phyloP scores from a whole-genome alignment of 805 yeast species.

The Metschnikowia lunata region DNA sequence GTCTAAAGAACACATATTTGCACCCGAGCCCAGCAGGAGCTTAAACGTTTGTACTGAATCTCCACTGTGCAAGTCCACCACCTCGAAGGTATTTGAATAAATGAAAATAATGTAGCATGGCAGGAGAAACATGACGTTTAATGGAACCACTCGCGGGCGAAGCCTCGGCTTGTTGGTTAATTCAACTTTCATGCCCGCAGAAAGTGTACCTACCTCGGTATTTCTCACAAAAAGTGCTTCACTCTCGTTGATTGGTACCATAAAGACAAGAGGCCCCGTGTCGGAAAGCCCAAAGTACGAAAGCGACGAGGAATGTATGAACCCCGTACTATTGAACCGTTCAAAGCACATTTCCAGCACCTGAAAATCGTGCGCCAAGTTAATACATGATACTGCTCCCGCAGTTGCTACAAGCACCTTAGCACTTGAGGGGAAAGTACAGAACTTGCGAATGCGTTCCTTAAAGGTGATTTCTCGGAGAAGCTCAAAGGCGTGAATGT shows the following conservation, averaged over 20 bases:
- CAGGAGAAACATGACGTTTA: conserved; percentile 21
- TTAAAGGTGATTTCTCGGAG: conserved; percentile 21
- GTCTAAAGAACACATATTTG: conserved; percentile 17
- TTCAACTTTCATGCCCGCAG: conserved; percentile 22
- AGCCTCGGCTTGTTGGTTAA: conserved; percentile 2
- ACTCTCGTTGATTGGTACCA: conserved; percentile 14
- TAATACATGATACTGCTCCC: conserved; percentile 26
- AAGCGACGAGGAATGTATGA: conserved; percentile 27
- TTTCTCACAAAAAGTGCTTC: conserved; percentile 29
- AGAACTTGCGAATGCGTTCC: conserved; percentile 27
- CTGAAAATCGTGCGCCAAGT: conserved; percentile 17
- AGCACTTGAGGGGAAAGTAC: conserved; percentile 6
- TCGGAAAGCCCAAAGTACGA: conserved; percentile 36
- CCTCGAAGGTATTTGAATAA: conserved; percentile 30
- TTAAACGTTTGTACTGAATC: conserved; percentile 30
- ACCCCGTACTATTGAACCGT: conserved; percentile 16
- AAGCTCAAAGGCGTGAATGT: conserved; percentile 27
- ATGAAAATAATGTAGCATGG: conserved; percentile 33
- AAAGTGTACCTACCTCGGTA: conserved; percentile 23
- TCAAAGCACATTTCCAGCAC: conserved; percentile 19
- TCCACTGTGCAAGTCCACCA: conserved; percentile 33
- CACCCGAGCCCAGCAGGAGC: conserved; percentile 28
- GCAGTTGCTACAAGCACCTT: conserved; percentile 18
- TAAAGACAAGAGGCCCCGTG: conserved; percentile 25
- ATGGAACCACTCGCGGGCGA: conserved; percentile 16